A percentile compares a stretch with the other conserved stretches of the same genome.
Conservation (phyloP, 495 filamentous ascomycete genomes). For the Penicillium canescens region DNA sequence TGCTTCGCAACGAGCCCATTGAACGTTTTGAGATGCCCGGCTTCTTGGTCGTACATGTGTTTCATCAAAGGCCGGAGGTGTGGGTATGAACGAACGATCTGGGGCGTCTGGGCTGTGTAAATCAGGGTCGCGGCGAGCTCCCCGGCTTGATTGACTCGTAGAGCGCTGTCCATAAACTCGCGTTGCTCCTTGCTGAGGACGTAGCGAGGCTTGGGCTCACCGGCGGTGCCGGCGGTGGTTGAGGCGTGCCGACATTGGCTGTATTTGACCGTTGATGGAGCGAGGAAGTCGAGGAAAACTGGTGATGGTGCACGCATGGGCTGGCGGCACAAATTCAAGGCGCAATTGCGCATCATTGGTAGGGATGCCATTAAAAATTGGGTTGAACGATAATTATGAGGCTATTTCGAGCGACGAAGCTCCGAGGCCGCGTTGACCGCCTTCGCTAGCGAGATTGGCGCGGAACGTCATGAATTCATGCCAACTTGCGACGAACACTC, state of each 20-base stretch:
- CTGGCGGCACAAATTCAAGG: conserved; percentile 16
- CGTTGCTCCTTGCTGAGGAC: conserved; percentile 69
- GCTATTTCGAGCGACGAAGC: not conserved
- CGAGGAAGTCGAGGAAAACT: conserved; percentile 45
- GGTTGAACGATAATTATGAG: not conserved
- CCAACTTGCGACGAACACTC: conserved; percentile 24
- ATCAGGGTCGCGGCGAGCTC: conserved; percentile 86
- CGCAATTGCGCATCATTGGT: conserved; percentile 20
- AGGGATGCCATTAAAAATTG: conserved; percentile 15
- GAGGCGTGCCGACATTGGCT: conserved; percentile 32
- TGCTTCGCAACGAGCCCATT: conserved; percentile 81
- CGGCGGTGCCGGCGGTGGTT: conserved; percentile 22
- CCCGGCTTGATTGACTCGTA: conserved; percentile 89
- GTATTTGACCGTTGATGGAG: conserved; percentile 29
- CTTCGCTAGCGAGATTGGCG: conserved; percentile 26
- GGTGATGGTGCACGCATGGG: conserved; percentile 17
- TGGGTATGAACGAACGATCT: conserved; percentile 73
- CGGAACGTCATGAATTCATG: conserved; percentile 28
- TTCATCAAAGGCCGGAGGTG: conserved; percentile 87
- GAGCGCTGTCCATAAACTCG: conserved; percentile 75
- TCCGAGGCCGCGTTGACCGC: conserved; percentile 5
- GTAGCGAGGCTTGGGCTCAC: conserved; percentile 47
- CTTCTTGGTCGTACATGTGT: conserved; percentile 98
- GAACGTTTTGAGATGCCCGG: conserved; percentile 81
- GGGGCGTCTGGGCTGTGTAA: conserved; percentile 77